Evolutionary conservation across 495 filamentous ascomycete genomes (phyloP), one percentile per base, ranked within the genome.

Genomic region (Penicillium riverlandense): DNA sequence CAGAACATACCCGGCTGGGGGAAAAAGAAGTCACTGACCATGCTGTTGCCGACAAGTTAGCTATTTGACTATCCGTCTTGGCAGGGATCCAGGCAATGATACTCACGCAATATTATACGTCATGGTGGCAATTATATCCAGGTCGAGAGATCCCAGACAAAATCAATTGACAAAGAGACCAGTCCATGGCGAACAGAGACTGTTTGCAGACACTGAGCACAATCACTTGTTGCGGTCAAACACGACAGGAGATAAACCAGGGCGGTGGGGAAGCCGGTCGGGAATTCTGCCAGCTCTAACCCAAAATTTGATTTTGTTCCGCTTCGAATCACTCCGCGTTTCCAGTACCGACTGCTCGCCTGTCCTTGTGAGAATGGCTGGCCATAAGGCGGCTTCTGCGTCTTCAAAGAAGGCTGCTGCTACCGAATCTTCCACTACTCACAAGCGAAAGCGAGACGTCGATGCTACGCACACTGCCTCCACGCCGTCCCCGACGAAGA

Each of bases 21-120:
- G 57, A 91, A 98, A 79, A 98, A 98, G 78, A 91, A 96, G 72
- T 98, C 92, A 75, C 91, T 90, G 74, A 95, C 85, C 92, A 98
- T 97, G 37, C 81, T 85, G 55, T 36, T 40, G 1, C 7, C n/a
- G 7, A 29, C 27, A 11, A 22, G 22, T 22, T 22, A 22, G 22
- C 6, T 6, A 22, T 4, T 22, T 6, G 4, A 22, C 6, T 22
- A 22, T 22, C 29, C 4, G 31, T 34, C 37, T 47, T 38, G 44
- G 40, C 49, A 40, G 45, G 30, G 34, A 34, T 12, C 35, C 8
- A 11, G 40, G 35, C 11, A 22, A 13, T 11, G 32, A 12, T 0
- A 71, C 80, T 61, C 62, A 84, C 81, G 84, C 84, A 64, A 88
- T 88, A 52, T 86, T 88, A 68, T 83, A 82, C 40, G 77, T 70